Evolutionary conservation across 495 filamentous ascomycete species (phyloP).

Genomic region (Achaetomiella virescens): DNA sequence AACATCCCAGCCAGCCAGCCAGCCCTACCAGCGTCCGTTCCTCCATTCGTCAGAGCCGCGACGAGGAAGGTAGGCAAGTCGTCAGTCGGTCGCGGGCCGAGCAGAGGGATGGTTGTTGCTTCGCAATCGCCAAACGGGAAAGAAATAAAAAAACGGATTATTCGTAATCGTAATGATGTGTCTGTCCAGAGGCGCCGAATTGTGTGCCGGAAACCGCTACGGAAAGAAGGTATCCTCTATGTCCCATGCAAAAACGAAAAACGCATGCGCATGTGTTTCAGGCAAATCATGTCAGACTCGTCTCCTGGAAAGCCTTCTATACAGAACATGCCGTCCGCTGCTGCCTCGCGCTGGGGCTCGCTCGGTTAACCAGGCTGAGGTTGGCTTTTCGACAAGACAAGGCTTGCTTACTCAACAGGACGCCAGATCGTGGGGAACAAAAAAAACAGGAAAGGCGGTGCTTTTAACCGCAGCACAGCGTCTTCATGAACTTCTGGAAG

Average conservation of each 20-base stretch:
- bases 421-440: neutral
- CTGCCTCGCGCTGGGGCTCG: neutral
- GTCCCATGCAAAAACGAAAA: slow-evolving; percentile 29
- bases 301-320: slow-evolving; percentile 21
- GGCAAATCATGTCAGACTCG: slow-evolving; percentile 27
- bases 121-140: no score
- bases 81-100: no score
- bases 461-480: slow-evolving; percentile 69
- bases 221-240: slow-evolving; percentile 31
- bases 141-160: no score
- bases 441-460: neutral
- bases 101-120: no score
- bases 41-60: no score
- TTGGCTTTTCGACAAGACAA: neutral
- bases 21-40: no score
- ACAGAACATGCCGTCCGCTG: slow-evolving; percentile 16
- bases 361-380: slow-evolving; percentile 2
- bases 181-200: no score
- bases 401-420: slow-evolving; percentile 13
- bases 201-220: slow-evolving; percentile 23
- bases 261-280: slow-evolving; percentile 16
- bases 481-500: slow-evolving; percentile 74
- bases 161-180: no score
- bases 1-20: no score
- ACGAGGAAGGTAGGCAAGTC: no score